These are phyloP conservation scores for Phaeotremella fagi DNA, from an alignment of 768 basidiomycete species.

Conservation along the genomic window DNA sequence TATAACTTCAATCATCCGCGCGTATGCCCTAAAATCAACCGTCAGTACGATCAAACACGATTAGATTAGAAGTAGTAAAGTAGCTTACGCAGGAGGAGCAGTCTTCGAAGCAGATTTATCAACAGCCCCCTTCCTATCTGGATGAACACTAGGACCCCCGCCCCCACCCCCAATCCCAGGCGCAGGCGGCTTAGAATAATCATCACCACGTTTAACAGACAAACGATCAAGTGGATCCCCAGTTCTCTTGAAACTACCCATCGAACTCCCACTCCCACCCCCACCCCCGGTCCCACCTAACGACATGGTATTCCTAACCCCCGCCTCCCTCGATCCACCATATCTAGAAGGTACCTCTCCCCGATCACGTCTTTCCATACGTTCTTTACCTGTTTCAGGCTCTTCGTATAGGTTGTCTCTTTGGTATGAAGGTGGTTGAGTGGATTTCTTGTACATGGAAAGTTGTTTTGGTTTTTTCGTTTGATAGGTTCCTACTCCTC, in stretches of 20 bases:
- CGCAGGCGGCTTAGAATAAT: slow-evolving; percentile 1
- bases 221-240: slow-evolving; percentile 36
- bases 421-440: slow-evolving; percentile 31
- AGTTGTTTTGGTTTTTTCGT: slow-evolving; percentile 42
- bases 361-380: slow-evolving; percentile 28
- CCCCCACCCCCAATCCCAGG: slow-evolving; percentile 4
- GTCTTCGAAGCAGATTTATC: slow-evolving; percentile 15
- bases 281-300: slow-evolving; percentile 12
- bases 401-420: slow-evolving; percentile 39
- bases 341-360: slow-evolving; percentile 40
- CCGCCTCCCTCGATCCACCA: slow-evolving; percentile 39
- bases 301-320: slow-evolving; percentile 41
- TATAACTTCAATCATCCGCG: slow-evolving; percentile 61
- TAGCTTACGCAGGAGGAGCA: slow-evolving; percentile 6
- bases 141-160: slow-evolving; percentile 4
- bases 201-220: slow-evolving; percentile 16
- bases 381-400: slow-evolving; percentile 24
- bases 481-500: background rate
- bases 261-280: background rate
- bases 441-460: slow-evolving; percentile 48
- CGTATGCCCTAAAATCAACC: slow-evolving; percentile 15
- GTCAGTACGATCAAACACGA: no score
- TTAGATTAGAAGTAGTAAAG: no score
- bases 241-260: slow-evolving; percentile 30
- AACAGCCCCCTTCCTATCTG: slow-evolving; percentile 8